Evolutionary conservation across 768 basidiomycete species (phyloP).

Genomic region (Neoboletus magnificus): DNA sequence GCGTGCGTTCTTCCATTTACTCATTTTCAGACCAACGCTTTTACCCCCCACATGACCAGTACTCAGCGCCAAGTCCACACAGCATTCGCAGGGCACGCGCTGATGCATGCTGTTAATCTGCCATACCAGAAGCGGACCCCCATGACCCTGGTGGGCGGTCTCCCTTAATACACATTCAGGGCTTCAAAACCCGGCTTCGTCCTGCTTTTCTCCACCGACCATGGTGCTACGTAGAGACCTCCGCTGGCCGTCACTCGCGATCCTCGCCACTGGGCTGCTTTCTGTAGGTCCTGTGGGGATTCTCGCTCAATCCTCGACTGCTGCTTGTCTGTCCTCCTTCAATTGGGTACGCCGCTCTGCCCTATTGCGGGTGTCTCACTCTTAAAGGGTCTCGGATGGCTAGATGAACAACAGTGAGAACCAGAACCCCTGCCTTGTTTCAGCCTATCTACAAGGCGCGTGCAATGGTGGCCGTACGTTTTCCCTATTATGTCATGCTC

Average conservation of each 20-base stretch:
- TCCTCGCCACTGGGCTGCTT: slow-evolving; percentile 18
- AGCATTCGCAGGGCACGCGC: background rate
- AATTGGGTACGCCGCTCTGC: slow-evolving; percentile 25
- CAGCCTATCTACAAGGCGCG: slow-evolving; percentile 41
- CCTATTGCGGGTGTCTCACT: background rate
- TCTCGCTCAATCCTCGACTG: slow-evolving; percentile 25
- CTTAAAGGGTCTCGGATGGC: background rate
- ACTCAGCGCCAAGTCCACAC: background rate
- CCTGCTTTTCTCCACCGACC: background rate
- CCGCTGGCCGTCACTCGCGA: slow-evolving; percentile 14
- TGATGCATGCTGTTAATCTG: slow-evolving; percentile 7
- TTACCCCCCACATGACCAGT: background rate
- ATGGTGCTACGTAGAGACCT: slow-evolving; percentile 7
- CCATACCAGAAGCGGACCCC: slow-evolving; percentile 9
- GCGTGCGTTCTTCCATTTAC: background rate
- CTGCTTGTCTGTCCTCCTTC: slow-evolving; percentile 19
- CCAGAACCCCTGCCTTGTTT: slow-evolving; percentile 46
- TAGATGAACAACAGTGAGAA: slow-evolving; percentile 41
- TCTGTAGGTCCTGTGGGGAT: slow-evolving; percentile 10
- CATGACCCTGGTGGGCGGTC: background rate
- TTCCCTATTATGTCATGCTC: slow-evolving; percentile 1
- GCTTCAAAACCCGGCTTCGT: background rate
- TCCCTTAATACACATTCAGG: background rate
- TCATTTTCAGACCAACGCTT: background rate
- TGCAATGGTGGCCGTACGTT: slow-evolving; percentile 43